Percentiles rank a stretch among this genome's conserved stretches.
These are phyloP conservation scores for Tympanopsis confertula DNA, from an alignment of 2,329 filamentous ascomycete species.

Conservation along the genomic window DNA sequence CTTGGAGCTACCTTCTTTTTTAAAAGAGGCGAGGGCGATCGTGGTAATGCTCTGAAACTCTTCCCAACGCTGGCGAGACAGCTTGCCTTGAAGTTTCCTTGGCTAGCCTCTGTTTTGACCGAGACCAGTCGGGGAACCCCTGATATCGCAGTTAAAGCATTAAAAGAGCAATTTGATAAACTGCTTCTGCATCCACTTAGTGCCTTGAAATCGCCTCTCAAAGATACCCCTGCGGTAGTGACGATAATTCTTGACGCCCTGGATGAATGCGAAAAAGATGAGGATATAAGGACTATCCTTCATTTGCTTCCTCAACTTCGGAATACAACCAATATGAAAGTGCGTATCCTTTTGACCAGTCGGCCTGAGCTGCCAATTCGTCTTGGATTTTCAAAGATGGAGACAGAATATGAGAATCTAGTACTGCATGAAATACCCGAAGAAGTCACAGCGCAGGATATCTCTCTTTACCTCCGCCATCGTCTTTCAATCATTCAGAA, in stretches of 20 bases:
- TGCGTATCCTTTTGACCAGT: constrained; percentile 27
- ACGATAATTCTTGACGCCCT: constrained; percentile 20
- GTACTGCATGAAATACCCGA: constrained; percentile 21
- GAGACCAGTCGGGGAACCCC: constrained; percentile 17
- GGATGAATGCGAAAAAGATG: constrained; percentile 19
- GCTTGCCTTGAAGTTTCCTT: constrained; percentile 7
- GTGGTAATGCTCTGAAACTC: constrained; percentile 14
- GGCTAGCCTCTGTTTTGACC: constrained; percentile 6
- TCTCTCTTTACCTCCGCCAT: constrained; percentile 17
- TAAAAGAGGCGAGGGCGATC: constrained; percentile 15
- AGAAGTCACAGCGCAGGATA: constrained; percentile 19
- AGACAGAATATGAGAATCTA: constrained; percentile 15
- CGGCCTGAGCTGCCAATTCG: constrained; percentile 25
- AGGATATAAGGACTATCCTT: constrained; percentile 16
- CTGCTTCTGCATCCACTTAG: constrained; percentile 22
- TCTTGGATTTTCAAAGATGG: constrained; percentile 17
- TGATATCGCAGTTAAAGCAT: constrained; percentile 11
- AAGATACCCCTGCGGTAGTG: constrained; percentile 6
- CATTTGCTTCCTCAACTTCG: constrained; percentile 10
- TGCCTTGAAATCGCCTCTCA: neutral
- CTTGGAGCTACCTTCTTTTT: constrained; percentile 20
- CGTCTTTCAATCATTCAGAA: constrained; percentile 16
- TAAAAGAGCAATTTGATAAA: constrained; percentile 25
- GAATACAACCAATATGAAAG: constrained; percentile 3
- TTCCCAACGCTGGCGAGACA: constrained; percentile 16